A percentile compares a stretch with the other conserved stretches of the same genome.
Conservation (phyloP, 2,329 filamentous ascomycete genomes). For the Colletotrichum sp. region DNA sequence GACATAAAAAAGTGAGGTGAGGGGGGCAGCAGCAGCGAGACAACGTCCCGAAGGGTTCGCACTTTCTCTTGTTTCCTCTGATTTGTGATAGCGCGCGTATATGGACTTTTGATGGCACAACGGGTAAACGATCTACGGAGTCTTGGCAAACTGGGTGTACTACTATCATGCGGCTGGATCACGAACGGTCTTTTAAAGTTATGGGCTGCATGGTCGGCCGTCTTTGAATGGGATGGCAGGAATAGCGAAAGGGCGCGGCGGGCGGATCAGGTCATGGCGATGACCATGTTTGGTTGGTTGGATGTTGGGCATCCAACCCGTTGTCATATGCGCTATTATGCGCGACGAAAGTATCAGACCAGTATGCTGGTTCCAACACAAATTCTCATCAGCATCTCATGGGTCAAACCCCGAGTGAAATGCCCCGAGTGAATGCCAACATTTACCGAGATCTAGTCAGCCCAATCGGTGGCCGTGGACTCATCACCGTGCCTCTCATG, state of each 20-base stretch:
- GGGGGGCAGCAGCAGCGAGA: neutral
- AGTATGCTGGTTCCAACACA: neutral
- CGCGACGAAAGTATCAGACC: neutral
- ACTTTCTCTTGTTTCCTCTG: neutral
- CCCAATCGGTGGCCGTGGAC: neutral
- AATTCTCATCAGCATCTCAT: neutral
- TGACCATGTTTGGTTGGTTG: neutral
- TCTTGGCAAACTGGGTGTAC: slow-evolving; percentile 23
- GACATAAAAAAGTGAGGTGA: neutral
- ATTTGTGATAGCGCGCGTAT: neutral
- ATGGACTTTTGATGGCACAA: neutral
- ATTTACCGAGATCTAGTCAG: neutral
- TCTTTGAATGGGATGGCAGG: neutral
- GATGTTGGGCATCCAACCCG: neutral
- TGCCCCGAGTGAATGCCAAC: neutral
- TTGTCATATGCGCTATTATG: neutral
- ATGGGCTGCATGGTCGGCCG: neutral
- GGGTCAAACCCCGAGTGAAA: neutral
- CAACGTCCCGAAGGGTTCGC: neutral
- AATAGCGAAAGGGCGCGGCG: neutral
- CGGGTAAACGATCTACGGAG: neutral
- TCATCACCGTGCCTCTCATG: neutral
- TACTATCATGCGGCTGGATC: slow-evolving; percentile 16
- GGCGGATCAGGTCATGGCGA: neutral
- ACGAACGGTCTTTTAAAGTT: neutral